Conservation (phyloP, 2,329 filamentous ascomycete genomes). For the Apiospora phragmitis region DNA sequence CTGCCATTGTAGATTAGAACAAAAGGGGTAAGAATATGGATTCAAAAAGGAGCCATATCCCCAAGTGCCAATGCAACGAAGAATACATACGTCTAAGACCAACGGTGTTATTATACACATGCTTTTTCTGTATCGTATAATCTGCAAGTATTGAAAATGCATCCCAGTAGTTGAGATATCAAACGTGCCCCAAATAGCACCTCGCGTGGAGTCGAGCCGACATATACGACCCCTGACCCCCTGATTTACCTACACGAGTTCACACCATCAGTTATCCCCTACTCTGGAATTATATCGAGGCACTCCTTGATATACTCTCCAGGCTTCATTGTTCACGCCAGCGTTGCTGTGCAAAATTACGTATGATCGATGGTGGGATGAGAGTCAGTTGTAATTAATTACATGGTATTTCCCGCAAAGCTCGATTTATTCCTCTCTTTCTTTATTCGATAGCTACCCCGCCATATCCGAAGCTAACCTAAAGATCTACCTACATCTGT, state of each 20-base stretch:
- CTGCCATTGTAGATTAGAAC: background rate
- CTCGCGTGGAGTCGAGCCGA: too few species aligned
- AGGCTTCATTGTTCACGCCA: background rate
- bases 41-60: accelerated
- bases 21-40: background rate
- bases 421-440: background rate
- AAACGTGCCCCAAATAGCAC: background rate
- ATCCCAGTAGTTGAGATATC: background rate
- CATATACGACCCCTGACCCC: background rate
- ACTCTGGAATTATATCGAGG: background rate
- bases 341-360: background rate
- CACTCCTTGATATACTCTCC: background rate
- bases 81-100: background rate
- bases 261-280: background rate
- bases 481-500: background rate
- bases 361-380: background rate
- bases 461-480: background rate
- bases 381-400: background rate
- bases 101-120: background rate
- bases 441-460: background rate
- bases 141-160: background rate
- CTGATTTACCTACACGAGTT: background rate
- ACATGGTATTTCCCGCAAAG: background rate
- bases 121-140: background rate
- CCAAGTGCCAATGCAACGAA: background rate